Conservation (phyloP, 2,329 filamentous ascomycete genomes). For the Pseudocercospora pini-densiflorae region DNA sequence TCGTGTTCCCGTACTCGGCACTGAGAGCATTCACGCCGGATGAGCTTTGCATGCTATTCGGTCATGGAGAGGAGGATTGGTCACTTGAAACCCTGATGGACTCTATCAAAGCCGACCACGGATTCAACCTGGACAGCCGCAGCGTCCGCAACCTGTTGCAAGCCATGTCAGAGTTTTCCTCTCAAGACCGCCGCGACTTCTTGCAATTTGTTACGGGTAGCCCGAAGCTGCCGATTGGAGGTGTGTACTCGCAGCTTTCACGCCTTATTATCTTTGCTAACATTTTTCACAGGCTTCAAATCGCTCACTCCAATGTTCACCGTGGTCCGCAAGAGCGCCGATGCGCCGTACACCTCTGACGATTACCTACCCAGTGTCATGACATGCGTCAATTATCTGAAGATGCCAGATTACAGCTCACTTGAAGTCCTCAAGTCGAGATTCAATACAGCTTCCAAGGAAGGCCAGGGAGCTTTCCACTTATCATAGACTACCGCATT, state of each 20-base stretch:
- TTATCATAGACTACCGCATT: conserved; percentile 50
- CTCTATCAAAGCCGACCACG: conserved; percentile 97
- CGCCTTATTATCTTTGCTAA: conserved; percentile 26
- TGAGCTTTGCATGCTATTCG: conserved; percentile 93
- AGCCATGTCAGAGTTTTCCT: conserved; percentile 85
- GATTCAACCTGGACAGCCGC: conserved; percentile 97
- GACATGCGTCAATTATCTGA: conserved; percentile 99
- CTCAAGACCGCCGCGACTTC: conserved; percentile 83
- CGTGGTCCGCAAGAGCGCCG: conserved; percentile 98
- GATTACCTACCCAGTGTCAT: conserved; percentile 99
- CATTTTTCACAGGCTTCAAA: conserved; percentile 75
- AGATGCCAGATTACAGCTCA: conserved; percentile 90
- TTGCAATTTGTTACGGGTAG: conserved; percentile 98
- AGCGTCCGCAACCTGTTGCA: conserved; percentile 93
- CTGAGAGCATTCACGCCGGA: conserved; percentile 92
- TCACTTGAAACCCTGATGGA: conserved; percentile 96
- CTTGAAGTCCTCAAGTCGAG: conserved; percentile 77
- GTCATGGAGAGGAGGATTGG: conserved; percentile 93
- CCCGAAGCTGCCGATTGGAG: conserved; percentile 96
- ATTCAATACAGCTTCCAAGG: conserved; percentile 83
- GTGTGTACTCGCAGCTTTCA: conserved; percentile 57
- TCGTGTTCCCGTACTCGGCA: conserved; percentile 94
- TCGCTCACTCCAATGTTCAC: conserved; percentile 98
- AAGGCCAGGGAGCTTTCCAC: conserved; percentile 98
- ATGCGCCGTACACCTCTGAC: conserved; percentile 89